Base-by-base conservation (phyloP, 2,329 filamentous ascomycete genomes). In the Cordyceps javanica region DNA sequence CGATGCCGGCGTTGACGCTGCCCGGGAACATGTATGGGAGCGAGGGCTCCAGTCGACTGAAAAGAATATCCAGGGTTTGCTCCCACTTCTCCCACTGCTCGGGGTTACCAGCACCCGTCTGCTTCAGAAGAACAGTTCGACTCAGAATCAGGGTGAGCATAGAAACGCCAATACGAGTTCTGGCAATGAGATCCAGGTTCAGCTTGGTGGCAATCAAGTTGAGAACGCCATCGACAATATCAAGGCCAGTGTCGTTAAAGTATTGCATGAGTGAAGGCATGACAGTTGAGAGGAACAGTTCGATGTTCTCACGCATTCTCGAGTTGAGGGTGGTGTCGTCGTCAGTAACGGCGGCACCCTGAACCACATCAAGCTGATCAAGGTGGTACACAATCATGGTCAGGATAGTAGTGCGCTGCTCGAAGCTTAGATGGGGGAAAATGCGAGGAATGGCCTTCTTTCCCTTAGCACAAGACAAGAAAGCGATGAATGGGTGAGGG, bases 351-450 rank as follows among this genome's bases (percentile, higher is more conserved):
- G 91, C 86, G 1, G 89, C 92, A 57, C 88, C 84, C 57, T 89
- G 86, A 59, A 97, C 88, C 51, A 99, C 93, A 66, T 97, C 91
- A 41, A 99, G 81, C 63, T 89, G 86, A 70, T 97, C 94, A 32
- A 99, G 85, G 66, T 97, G 91, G 53, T 97, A 87, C 59, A 96
- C 85, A 63, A 99, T 93, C 82, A 99, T 93, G 5, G 94, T 99
- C 61, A 99, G 80, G 61, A 97, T 91, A 1, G 92, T 97, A 23
- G 94, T 92, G 51, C 93, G 90, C 73, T 97, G 92, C 68, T 97
- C 89, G 61, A 92, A 89, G 62, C 89, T 89, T 54, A 97, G 89
- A 67, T 97, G 91, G 44, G 91, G 88, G 82, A 97, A 97, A 55
- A 97, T 89, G 57, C 94, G 90, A 51, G 91, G 91, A 60, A 99